Percentiles rank a stretch among this genome's conserved stretches.
Conservation (phyloP, 2,329 filamentous ascomycete genomes). For the Aspergillus neotritici region DNA sequence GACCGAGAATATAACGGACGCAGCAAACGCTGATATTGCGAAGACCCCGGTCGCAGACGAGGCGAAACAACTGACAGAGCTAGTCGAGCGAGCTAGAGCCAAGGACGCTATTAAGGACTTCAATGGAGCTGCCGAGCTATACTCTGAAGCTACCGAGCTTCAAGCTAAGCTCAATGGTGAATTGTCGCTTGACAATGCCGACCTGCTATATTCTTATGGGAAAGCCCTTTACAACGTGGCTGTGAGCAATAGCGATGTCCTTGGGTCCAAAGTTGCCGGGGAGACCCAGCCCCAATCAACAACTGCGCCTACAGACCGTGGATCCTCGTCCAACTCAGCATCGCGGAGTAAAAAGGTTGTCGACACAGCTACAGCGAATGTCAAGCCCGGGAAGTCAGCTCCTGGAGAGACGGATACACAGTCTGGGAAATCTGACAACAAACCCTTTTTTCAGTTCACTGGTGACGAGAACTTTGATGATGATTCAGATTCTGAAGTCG, state of each 20-base stretch:
- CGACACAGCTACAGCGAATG: conserved; percentile 22
- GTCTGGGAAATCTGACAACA: conserved; percentile 19
- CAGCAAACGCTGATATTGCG: conserved; percentile 13
- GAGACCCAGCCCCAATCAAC: conserved; percentile 53
- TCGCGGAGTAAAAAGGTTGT: conserved; percentile 18
- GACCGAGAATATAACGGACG: conserved; percentile 17
- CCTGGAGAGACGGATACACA: conserved; percentile 12
- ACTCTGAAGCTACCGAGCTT: conserved; percentile 80
- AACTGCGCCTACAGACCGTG: conserved; percentile 38
- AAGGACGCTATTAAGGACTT: conserved; percentile 89
- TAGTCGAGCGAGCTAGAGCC: conserved; percentile 73
- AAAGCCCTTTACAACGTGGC: conserved; percentile 91
- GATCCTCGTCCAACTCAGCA: conserved; percentile 22
- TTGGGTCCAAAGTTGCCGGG: conserved; percentile 70
- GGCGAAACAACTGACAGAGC: conserved; percentile 66
- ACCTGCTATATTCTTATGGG: conserved; percentile 90
- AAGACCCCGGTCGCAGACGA: conserved; percentile 25
- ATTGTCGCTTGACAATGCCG: conserved; percentile 82
- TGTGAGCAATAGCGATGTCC: conserved; percentile 87
- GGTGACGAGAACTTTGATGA: conserved; percentile 92
- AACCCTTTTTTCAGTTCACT: conserved; percentile 82
- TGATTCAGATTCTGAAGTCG: conserved; percentile 59
- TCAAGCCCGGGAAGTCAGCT: conserved; percentile 12
- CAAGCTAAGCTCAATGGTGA: conserved; percentile 91
- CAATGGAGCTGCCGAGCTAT: conserved; percentile 76